Evolutionary conservation across 2,329 filamentous ascomycete species (phyloP), one percentile per base, ranked within the genome.

Genomic region (Pyrenophora graminea): DNA sequence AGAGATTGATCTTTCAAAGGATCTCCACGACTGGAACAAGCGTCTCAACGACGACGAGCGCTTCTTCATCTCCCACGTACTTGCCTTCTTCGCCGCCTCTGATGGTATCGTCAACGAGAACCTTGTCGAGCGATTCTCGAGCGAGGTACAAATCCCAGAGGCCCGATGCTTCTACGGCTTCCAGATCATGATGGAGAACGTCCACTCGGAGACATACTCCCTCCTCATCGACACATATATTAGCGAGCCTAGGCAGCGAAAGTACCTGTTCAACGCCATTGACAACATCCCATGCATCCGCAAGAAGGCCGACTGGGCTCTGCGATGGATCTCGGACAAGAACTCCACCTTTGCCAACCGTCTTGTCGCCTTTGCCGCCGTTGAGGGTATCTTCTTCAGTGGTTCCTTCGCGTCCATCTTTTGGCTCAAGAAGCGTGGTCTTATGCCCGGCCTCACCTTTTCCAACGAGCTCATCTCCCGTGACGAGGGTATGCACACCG

Each of bases 171-270:
- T 99, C 84, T 99, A 99, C 77, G 94, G 94, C 61, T 99, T 99
- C 85, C 94, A 99, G 82, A 97, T 97, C 81, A 99, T 99, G 94
- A 97, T 99, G 90, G 94, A 99, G 84, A 99, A 99, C 81, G 96
- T 99, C 70, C 94, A 99, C 84, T 97, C 94, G 13, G 94, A 99
- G 82, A 99, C 94, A 47, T 99, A 99, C 85, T 97, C 93, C 17
- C 87, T 99, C 31, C 87, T 99, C 73, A 99, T 99, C 74, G 94
- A 99, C 76, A 97, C 93, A 58, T 99, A 99, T 78, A 96, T 99
- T 80, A 97, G 95, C 83, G 94, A 99, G 81, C 89, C 90, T 58
- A 89, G 89, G 74, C 93, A 99, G 81, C 87, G 91, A 66, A 89
- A 85, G 56, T 92, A 97, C 75, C 88, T 99, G 51, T 97, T 99